Evolutionary conservation across 257 asterid species (phyloP), one percentile per base, ranked within the genome.

Genomic region (Leptodermis oblonga): DNA sequence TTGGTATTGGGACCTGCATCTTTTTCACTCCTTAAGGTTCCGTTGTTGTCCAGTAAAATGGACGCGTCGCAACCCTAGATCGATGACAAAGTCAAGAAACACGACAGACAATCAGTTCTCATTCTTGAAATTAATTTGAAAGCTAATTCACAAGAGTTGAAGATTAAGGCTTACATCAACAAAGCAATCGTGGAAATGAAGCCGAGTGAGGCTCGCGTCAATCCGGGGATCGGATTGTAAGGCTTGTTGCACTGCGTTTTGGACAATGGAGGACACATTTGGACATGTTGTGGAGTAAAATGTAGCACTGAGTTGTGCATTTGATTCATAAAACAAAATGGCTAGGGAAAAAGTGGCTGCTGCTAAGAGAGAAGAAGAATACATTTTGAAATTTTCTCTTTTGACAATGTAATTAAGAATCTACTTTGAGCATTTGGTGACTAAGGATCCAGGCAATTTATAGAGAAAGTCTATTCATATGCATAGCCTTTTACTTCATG

Each of bases 1-100:
- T 84, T 82, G 0, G 77, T 59, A 62, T 88, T 88, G 5, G 95
- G 90, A 49, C 36, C 73, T 1, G 92, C 86, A 42, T 79, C 75
- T 70, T 88, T 88, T 60, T 88, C 95, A 31, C 95, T 88, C 2
- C 12, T 85, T 7, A 79, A 9, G 30, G 77, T 81, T 8, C 83
- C 84, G 8, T 68, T 76, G 71, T 79, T 76, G 46, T 88, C 95
- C 28, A 88, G 51, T 77, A 88, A 71, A 58, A 86, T 22, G 0
- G 95, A 88, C 20, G 70, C 95, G 51, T 88, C 92, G 53, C 95
- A 88, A 13, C 95, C 95, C 95, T 88, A n/a, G n/a, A n/a, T n/a
- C n/a, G 70, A 41, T 53, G 22, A 7, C 34, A 34, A 31, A 52
- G 20, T 22, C 20, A 10, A 52, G 8, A 15, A 62, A 59, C 11